phyloP scores from a whole-genome alignment of 2,329 filamentous ascomycete genomes.

The Trichoderma koningiopsis region DNA sequence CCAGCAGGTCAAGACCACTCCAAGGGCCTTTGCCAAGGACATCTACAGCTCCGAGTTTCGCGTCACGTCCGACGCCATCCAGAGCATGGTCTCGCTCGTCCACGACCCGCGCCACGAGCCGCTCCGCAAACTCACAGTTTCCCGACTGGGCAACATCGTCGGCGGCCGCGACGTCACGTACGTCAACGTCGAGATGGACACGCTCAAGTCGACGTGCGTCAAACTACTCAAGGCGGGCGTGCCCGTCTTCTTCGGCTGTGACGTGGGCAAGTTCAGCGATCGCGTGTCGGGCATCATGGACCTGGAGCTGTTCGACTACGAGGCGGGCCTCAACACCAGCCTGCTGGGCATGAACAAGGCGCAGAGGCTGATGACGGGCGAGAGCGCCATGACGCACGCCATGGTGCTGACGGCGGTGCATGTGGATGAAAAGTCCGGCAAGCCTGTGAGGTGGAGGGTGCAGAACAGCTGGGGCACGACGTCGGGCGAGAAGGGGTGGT shows the following conservation, averaged over 20 bases:
- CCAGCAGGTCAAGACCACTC: slow-evolving; percentile 64
- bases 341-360: slow-evolving; percentile 77
- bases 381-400: slow-evolving; percentile 85
- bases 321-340: slow-evolving; percentile 78
- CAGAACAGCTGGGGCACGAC: slow-evolving; percentile 81
- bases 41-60: slow-evolving; percentile 63
- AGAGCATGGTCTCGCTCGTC: slow-evolving; percentile 76
- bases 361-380: slow-evolving; percentile 70
- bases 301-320: slow-evolving; percentile 72
- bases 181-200: slow-evolving; percentile 75
- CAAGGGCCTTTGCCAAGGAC: slow-evolving; percentile 70
- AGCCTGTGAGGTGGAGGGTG: slow-evolving; percentile 77
- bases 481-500: slow-evolving; percentile 77
- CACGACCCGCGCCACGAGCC: slow-evolving; percentile 82
- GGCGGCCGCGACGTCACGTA: slow-evolving; percentile 77
- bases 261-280: slow-evolving; percentile 83
- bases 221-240: slow-evolving; percentile 76
- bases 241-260: slow-evolving; percentile 86
- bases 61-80: slow-evolving; percentile 62
- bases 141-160: slow-evolving; percentile 78
- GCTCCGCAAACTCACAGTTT: slow-evolving; percentile 71
- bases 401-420: slow-evolving; percentile 92
- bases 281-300: slow-evolving; percentile 75
- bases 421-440: slow-evolving; percentile 62
- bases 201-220: slow-evolving; percentile 73